Evolutionary conservation across 163 green algal genomes (phyloP).

Genomic region (Chlorella variabilis): DNA sequence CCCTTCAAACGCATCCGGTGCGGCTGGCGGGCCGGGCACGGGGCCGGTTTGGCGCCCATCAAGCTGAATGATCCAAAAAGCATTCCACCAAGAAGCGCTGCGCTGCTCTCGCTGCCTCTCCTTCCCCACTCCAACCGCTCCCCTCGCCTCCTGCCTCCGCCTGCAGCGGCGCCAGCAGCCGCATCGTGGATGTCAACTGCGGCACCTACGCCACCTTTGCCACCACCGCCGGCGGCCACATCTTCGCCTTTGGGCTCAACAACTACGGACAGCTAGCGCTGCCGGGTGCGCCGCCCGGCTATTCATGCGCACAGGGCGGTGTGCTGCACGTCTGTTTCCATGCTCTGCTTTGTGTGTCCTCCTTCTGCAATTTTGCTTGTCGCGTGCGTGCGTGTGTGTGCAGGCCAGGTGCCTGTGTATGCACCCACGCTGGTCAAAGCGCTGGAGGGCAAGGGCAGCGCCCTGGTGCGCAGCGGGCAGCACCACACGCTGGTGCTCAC

Average conservation of each 20-base stretch:
- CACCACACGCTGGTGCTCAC: slow-evolving; percentile 86
- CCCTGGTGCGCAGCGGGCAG: slow-evolving; percentile 70
- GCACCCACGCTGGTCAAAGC: slow-evolving; percentile 53
- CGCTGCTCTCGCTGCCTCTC: no score
- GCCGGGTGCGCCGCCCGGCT: slow-evolving; percentile 42
- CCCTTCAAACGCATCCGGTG: slow-evolving; percentile 32
- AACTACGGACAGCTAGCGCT: slow-evolving; percentile 89
- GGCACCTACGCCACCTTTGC: slow-evolving; percentile 81
- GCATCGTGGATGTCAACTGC: slow-evolving; percentile 60
- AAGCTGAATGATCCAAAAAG: no score
- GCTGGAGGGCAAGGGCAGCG: slow-evolving; percentile 44
- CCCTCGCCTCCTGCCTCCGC: no score
- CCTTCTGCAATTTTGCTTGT: no score
- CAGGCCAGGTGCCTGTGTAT: slow-evolving; percentile 54
- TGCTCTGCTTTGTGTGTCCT: no score
- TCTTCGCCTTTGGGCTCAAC: slow-evolving; percentile 88
- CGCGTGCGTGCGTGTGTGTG: neutral
- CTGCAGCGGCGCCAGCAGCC: slow-evolving; percentile 23
- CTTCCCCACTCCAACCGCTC: no score
- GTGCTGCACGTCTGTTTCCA: no score
- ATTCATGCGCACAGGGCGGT: no score
- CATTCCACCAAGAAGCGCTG: no score
- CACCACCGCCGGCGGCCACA: slow-evolving; percentile 57
- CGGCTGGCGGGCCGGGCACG: neutral
- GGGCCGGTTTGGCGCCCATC: no score